Percentiles rank a stretch among this genome's conserved stretches.
Conservation (phyloP, 2,329 filamentous ascomycete genomes). For the Monilinia vaccinii-corymbosi region DNA sequence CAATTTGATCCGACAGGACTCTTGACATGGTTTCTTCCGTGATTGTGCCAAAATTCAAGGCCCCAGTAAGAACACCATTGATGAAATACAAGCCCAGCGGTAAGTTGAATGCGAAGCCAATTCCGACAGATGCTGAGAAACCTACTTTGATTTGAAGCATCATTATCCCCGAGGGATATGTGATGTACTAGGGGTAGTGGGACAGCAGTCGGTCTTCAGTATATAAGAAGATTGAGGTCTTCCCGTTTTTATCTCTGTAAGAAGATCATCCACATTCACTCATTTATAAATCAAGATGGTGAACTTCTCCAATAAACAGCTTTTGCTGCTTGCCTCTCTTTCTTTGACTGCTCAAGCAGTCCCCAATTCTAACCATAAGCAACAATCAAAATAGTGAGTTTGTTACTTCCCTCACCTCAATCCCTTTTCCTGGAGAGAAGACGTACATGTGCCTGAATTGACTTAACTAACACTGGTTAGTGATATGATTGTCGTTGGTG, state of each 20-base stretch:
- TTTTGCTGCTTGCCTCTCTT: not conserved
- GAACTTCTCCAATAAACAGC: not conserved
- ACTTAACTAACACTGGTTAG: not conserved
- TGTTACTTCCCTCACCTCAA: not conserved
- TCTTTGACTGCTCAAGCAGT: not conserved
- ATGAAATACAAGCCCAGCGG: no score
- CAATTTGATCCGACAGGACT: not conserved
- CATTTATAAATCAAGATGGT: not conserved
- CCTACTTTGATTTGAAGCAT: not conserved
- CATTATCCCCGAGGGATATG: not conserved
- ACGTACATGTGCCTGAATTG: not conserved
- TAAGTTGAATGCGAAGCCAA: not conserved
- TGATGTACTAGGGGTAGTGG: not conserved
- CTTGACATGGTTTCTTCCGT: not conserved
- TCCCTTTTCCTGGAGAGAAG: not conserved
- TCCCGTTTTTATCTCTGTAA: not conserved
- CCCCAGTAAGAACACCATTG: not conserved
- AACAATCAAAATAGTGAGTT: not conserved
- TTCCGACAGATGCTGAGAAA: not conserved
- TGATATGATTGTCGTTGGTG: slow-evolving; percentile 3
- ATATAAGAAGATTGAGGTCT: not conserved
- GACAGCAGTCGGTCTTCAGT: not conserved
- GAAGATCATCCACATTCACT: not conserved
- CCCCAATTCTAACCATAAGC: not conserved
- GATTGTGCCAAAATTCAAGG: not conserved